Percentiles rank a stretch among this genome's conserved stretches.
phyloP scores from a whole-genome alignment of 805 yeast genomes.

The Teunomyces atbi region DNA sequence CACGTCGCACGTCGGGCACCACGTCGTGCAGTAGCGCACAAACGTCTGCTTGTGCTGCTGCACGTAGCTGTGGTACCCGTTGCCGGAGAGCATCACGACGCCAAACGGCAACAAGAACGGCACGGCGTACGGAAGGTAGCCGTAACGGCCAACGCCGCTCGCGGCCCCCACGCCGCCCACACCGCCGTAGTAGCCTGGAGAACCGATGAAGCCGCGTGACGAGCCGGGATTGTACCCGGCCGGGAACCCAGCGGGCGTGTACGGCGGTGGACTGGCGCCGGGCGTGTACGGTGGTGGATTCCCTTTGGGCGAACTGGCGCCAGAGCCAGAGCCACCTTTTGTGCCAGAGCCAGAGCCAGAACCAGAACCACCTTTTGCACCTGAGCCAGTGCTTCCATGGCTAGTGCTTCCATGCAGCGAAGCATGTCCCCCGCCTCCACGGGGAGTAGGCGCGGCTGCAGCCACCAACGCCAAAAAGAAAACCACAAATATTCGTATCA shows the following conservation, averaged over 20 bases:
- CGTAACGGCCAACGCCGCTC: not conserved
- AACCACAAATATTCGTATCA: not conserved
- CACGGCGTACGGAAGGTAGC: not conserved
- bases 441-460: not conserved
- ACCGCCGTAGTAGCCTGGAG: not conserved
- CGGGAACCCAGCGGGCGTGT: not conserved
- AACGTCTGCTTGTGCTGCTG: not conserved
- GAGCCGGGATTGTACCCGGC: not conserved
- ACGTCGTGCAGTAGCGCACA: not conserved
- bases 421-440: not conserved
- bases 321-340: not conserved
- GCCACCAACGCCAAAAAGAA: not conserved
- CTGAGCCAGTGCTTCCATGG: not conserved
- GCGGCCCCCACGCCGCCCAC: not conserved
- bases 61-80: not conserved
- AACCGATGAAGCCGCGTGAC: not conserved
- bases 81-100: not conserved
- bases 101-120: not conserved
- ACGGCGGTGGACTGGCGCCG: not conserved
- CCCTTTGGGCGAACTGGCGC: not conserved
- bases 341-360: not conserved
- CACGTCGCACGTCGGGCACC: not conserved
- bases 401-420: not conserved
- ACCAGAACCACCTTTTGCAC: not conserved
- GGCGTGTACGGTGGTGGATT: not conserved